These are phyloP conservation scores for Graphilbum fragrans DNA, from an alignment of 2,329 filamentous ascomycete genomes.

Conservation along the genomic window DNA sequence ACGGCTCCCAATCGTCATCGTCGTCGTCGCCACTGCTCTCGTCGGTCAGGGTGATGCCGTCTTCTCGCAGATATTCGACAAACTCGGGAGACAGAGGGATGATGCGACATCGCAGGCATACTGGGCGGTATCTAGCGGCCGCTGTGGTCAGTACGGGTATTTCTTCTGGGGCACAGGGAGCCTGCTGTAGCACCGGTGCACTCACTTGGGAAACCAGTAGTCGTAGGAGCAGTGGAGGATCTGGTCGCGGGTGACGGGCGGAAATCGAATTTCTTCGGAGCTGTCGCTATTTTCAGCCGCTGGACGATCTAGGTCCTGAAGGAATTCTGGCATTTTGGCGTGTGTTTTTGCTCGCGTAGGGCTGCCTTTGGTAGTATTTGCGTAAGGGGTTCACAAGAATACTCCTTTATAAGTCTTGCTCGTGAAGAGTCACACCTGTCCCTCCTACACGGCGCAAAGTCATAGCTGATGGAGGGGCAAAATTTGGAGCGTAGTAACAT, in stretches of 20 bases:
- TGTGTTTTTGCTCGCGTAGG: too few species aligned
- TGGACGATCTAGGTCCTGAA: slow-evolving; percentile 6
- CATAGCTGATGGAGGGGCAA: not conserved
- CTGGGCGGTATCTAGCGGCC: slow-evolving; percentile 68
- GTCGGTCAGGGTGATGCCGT: slow-evolving; percentile 80
- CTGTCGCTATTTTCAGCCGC: not conserved
- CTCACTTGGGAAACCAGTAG: slow-evolving; percentile 70
- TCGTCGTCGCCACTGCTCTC: slow-evolving; percentile 33
- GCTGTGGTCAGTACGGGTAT: not conserved
- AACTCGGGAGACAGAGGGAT: slow-evolving; percentile 67
- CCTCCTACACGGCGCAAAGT: too few species aligned
- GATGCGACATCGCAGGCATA: slow-evolving; percentile 76
- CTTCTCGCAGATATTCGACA: slow-evolving; percentile 75
- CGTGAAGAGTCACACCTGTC: too few species aligned
- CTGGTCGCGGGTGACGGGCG: slow-evolving; percentile 72
- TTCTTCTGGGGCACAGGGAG: not conserved
- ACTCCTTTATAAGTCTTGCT: too few species aligned
- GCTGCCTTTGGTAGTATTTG: not conserved
- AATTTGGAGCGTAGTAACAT: not conserved
- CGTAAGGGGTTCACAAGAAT: not conserved
- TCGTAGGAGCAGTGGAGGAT: slow-evolving; percentile 94
- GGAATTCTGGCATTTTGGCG: slow-evolving; percentile 19
- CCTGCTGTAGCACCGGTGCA: too few species aligned
- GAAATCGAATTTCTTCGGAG: slow-evolving; percentile 48
- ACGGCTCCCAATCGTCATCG: slow-evolving; percentile 42